These are phyloP conservation scores for Medicago lupulina DNA, from an alignment of 306 rosid genomes.

Conservation along the genomic window DNA sequence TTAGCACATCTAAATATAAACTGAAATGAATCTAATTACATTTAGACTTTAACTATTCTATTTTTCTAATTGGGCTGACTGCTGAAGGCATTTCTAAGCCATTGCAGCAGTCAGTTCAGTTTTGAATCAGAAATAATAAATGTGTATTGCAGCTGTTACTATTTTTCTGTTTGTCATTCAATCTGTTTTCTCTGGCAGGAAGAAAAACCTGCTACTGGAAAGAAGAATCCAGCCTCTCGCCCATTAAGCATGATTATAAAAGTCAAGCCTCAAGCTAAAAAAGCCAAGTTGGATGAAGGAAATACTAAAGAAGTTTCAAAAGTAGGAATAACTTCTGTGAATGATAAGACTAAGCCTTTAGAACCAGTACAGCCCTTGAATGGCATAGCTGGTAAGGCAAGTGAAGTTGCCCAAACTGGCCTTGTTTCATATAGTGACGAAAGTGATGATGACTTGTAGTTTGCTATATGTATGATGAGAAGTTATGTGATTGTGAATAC, in stretches of 20 bases:
- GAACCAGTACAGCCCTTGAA: slow-evolving; percentile 43
- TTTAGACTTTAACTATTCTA: not conserved
- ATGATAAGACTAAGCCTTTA: slow-evolving; percentile 38
- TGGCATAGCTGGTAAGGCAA: slow-evolving; percentile 43
- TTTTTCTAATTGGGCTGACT: not conserved
- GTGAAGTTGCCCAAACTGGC: slow-evolving; percentile 50
- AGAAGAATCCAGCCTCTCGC: slow-evolving; percentile 58
- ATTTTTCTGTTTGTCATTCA: slow-evolving; percentile 7
- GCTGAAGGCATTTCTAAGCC: slow-evolving; percentile 24
- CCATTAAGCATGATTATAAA: slow-evolving; percentile 70
- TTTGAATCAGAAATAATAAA: slow-evolving; percentile 9
- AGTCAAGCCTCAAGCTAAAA: slow-evolving; percentile 81
- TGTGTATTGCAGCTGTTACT: slow-evolving; percentile 12
- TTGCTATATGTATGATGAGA: slow-evolving; percentile 19
- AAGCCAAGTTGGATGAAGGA: slow-evolving; percentile 62
- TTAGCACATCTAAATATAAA: not conserved
- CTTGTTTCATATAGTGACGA: slow-evolving; percentile 91
- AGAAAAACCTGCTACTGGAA: slow-evolving; percentile 57
- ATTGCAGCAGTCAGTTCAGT: not conserved
- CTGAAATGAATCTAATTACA: not conserved
- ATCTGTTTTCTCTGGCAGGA: slow-evolving; percentile 58
- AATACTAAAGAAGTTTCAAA: slow-evolving; percentile 47
- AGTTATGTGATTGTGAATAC: not conserved
- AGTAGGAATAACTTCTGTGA: slow-evolving; percentile 29
- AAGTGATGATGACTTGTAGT: slow-evolving; percentile 70